Conservation (phyloP, 495 filamentous ascomycete species). For the Choiromyces venosus region DNA sequence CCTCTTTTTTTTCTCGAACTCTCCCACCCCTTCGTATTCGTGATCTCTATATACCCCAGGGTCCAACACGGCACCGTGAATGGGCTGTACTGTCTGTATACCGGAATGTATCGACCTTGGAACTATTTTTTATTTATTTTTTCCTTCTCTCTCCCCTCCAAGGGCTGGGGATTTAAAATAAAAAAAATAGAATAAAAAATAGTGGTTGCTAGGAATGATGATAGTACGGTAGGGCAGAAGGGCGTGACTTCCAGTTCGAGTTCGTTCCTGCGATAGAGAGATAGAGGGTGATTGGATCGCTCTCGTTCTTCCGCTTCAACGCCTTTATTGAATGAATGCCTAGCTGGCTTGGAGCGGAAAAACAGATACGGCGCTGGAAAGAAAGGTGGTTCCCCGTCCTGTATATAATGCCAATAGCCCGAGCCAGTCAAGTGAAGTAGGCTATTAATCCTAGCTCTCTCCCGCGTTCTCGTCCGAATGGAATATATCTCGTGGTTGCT, state of each 20-base stretch:
- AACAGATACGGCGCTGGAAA: neutral
- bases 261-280: neutral
- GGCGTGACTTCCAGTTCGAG: neutral
- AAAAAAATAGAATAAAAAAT: neutral
- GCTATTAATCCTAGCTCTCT: neutral
- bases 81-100: neutral
- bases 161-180: neutral
- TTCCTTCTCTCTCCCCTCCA: neutral
- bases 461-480: neutral
- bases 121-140: neutral
- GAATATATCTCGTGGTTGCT: neutral
- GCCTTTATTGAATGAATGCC: neutral
- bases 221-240: neutral
- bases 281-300: neutral
- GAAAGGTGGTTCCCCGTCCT: neutral
- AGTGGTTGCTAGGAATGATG: neutral
- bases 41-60: neutral
- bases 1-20: too few species aligned
- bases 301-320: neutral
- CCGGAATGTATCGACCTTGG: neutral
- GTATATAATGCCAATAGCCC: neutral
- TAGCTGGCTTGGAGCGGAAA: neutral
- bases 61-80: neutral
- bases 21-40: neutral
- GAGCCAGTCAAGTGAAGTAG: neutral